A percentile compares a stretch with the other conserved stretches of the same genome.
Evolutionary conservation across 306 rosid genomes (phyloP).

Genomic region (Rosa persica): DNA sequence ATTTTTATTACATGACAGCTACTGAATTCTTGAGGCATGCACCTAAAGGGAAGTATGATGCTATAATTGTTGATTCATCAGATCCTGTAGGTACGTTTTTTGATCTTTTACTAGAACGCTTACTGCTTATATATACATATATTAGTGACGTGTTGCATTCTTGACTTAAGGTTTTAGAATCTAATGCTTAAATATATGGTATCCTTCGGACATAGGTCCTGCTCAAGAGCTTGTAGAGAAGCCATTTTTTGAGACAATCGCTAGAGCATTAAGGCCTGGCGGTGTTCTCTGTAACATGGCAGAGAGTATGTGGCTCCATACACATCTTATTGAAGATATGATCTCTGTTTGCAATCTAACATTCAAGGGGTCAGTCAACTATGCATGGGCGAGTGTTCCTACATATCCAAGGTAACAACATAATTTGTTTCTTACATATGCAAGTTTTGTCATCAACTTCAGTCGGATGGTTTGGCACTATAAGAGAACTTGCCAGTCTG

Average conservation of each 20-base stretch:
- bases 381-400: conserved; percentile 97
- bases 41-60: conserved; percentile 82
- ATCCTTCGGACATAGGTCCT: conserved; percentile 61
- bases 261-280: conserved; percentile 89
- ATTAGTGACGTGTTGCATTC: neutral
- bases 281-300: conserved; percentile 99
- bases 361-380: conserved; percentile 85
- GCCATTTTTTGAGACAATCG: conserved; percentile 89
- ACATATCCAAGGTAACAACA: conserved; percentile 79
- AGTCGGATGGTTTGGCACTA: neutral
- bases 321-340: conserved; percentile 91
- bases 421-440: neutral
- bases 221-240: conserved; percentile 98
- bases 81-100: conserved; percentile 85
- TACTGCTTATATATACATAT: neutral
- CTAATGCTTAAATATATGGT: conserved; percentile 7
- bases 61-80: conserved; percentile 93
- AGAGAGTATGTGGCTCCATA: conserved; percentile 99
- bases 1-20: conserved; percentile 48
- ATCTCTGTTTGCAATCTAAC: conserved; percentile 62
- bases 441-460: neutral
- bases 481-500: neutral
- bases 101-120: conserved; percentile 4
- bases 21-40: conserved; percentile 64
- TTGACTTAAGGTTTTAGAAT: neutral